Evolutionary conservation across 2,329 filamentous ascomycete genomes (phyloP), one percentile per base, ranked within the genome.

Genomic region (Sclerotinia sclerotiorum): DNA sequence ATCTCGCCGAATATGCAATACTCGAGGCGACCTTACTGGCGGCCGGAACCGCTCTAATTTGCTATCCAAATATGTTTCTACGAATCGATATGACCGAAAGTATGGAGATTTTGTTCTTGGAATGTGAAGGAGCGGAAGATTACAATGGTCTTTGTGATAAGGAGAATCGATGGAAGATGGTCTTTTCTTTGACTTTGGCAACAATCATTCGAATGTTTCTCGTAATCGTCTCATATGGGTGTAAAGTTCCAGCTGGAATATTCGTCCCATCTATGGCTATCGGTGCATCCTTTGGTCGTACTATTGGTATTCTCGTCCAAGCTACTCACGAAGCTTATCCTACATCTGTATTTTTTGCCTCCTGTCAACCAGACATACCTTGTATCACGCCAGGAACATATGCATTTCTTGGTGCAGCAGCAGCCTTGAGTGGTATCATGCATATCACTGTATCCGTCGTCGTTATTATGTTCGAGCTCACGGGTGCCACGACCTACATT

Each of bases 381-480:
- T 99, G 95, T 78, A 98, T 99, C 74, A 99, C 95, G 0, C 95
- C 95, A 0, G 95, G 95, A 13, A 98, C 95, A 0, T 99, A 99
- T 77, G 95, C 95, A 8, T 97, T 99, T 74, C 84, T 99, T 0
- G 95, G 95, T 54, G 95, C 95, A 6, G 95, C 89, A 0, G 94
- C 95, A 2, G 92, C 95, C 0, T 83, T 99, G 32, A 94, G 91
- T 78, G 95, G 95, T 13, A 97, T 98, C 76, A 99, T 98, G 94
- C 95, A 98, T 79, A 91, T 99, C 71, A 97, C 94, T 0, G 89
- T 99, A 21, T 96, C 94, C 0, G 93, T 99, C 13, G 94, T 97
- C 2, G 95, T 99, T 76, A 99, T 99, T 79, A 98, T 99, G 95
- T 98, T 98, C 76, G 95, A 99, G 80, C 85, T 99, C 61, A 99